Evolutionary conservation across 2,329 filamentous ascomycete genomes (phyloP).

Genomic region (Grosmannia huntii): DNA sequence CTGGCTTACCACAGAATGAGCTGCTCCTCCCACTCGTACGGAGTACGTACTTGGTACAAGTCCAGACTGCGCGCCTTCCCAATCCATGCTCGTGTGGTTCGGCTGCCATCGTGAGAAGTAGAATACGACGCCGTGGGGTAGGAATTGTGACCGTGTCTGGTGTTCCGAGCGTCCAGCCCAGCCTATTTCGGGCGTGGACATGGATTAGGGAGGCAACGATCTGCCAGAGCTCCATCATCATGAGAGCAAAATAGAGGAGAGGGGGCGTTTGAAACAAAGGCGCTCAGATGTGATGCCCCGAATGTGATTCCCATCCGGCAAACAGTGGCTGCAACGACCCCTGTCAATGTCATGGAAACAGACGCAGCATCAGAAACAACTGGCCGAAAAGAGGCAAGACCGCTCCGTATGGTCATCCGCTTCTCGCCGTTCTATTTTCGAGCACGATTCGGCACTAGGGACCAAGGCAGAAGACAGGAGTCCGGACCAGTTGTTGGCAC

Average conservation of each 20-base stretch:
- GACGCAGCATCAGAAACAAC: neutral
- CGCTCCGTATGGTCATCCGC: neutral
- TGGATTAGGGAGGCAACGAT: neutral
- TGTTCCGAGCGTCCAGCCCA: neutral
- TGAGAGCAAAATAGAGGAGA: neutral
- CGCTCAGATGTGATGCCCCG: neutral
- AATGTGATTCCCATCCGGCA: neutral
- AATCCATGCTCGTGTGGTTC: neutral
- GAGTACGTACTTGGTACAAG: neutral
- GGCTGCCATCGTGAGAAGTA: neutral
- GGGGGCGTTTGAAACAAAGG: neutral
- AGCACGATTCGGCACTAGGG: neutral
- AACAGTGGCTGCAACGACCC: neutral
- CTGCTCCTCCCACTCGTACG: neutral
- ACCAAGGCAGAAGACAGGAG: neutral
- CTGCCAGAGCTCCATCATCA: neutral
- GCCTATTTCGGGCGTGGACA: neutral
- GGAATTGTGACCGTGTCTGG: neutral
- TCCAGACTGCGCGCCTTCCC: neutral
- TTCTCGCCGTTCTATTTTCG: neutral
- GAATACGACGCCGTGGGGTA: neutral
- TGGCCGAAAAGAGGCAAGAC: neutral
- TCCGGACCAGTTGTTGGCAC: too few species aligned
- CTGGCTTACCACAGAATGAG: neutral
- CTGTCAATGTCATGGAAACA: neutral